Conservation (phyloP, 441 rosid genomes). For the Rhodomyrtus psidioides region DNA sequence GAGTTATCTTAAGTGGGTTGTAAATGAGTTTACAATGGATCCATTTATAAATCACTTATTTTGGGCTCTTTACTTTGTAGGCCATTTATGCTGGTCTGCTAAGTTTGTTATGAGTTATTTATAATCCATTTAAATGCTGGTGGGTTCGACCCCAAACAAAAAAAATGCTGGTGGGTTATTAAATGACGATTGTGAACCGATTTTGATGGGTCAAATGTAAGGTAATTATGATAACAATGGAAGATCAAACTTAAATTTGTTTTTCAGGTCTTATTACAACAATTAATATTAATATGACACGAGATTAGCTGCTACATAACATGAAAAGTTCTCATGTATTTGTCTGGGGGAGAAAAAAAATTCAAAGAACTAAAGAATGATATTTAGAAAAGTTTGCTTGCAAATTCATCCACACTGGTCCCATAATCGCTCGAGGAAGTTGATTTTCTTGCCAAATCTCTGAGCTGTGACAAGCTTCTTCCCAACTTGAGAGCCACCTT, state of each 20-base stretch:
- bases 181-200: too few relatives aligned
- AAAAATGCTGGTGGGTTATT: too few relatives aligned
- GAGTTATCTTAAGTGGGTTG: too few relatives aligned
- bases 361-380: slow-evolving; percentile 4
- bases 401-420: slow-evolving; percentile 39
- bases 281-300: background rate
- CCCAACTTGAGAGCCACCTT: slow-evolving; percentile 62
- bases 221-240: background rate
- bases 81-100: too few relatives aligned
- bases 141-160: too few relatives aligned
- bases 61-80: too few relatives aligned
- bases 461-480: slow-evolving; percentile 62
- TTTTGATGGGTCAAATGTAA: too few relatives aligned
- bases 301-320: background rate
- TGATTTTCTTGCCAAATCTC: slow-evolving; percentile 38
- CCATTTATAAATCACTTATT: too few relatives aligned
- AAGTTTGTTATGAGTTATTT: too few relatives aligned
- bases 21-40: too few relatives aligned
- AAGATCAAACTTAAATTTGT: background rate
- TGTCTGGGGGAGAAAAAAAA: background rate
- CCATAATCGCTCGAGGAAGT: slow-evolving; percentile 11
- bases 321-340: background rate
- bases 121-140: too few relatives aligned
- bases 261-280: background rate
- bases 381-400: slow-evolving; percentile 58